These are phyloP conservation scores for Tulasnella calospora DNA, from an alignment of 768 basidiomycete species.

Conservation along the genomic window DNA sequence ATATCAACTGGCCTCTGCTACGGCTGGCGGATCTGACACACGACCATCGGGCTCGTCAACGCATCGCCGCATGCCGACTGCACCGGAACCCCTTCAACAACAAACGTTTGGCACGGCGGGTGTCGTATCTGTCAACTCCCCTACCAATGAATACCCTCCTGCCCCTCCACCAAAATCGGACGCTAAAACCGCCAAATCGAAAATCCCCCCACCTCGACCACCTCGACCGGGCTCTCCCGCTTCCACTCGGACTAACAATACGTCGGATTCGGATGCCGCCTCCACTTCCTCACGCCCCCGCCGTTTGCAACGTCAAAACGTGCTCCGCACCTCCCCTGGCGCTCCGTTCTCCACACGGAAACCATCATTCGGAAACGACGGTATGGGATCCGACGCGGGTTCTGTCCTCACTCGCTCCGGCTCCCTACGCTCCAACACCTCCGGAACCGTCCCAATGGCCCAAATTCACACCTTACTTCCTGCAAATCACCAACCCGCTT, in stretches of 20 bases:
- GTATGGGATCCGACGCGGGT: background rate
- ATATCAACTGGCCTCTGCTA: conserved; percentile 18
- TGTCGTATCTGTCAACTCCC: conserved; percentile 22
- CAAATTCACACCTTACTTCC: conserved; percentile 16
- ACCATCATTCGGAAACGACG: conserved; percentile 11
- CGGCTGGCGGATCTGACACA: background rate
- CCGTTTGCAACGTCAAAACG: conserved; percentile 15
- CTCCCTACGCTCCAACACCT: background rate
- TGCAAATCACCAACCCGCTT: conserved; percentile 2
- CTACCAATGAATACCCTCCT: conserved; percentile 13
- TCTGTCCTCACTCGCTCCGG: conserved; percentile 9
- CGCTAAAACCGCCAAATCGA: conserved; percentile 7
- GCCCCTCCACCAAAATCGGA: conserved; percentile 19
- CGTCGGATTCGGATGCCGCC: background rate
- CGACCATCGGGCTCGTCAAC: background rate
- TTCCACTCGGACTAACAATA: background rate
- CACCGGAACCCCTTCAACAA: background rate
- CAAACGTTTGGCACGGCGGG: background rate
- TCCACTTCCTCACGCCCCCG: conserved; percentile 10
- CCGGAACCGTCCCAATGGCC: background rate
- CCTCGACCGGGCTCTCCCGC: conserved; percentile 7
- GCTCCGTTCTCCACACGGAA: conserved; percentile 22
- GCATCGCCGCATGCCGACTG: background rate
- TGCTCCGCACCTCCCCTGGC: conserved; percentile 8
- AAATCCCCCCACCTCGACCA: conserved; percentile 19